These are phyloP conservation scores for Penicillium canariense DNA, from an alignment of 495 filamentous ascomycete genomes.

Conservation along the genomic window DNA sequence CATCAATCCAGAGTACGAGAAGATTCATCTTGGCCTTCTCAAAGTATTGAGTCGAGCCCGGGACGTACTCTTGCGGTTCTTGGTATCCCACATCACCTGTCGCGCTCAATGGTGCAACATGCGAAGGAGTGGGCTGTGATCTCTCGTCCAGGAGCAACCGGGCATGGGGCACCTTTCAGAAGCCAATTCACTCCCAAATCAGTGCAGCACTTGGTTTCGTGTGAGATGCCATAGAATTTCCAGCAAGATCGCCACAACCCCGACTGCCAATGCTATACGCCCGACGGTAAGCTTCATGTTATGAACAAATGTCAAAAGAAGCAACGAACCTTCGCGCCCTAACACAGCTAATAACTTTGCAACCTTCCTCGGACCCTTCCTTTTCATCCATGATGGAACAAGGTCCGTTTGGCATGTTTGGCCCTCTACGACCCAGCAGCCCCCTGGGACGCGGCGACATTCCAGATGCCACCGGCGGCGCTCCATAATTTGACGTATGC, in stretches of 20 bases:
- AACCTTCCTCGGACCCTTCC: conserved; percentile 12
- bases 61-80: too few species aligned
- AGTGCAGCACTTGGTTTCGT: background rate
- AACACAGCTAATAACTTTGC: conserved; percentile 6
- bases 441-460: conserved; percentile 27
- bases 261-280: background rate
- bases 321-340: conserved; percentile 34
- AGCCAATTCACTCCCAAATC: background rate
- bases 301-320: background rate
- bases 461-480: conserved; percentile 43
- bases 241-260: conserved; percentile 3
- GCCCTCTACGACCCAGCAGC: conserved; percentile 39
- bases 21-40: too few species aligned
- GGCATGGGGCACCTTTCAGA: background rate
- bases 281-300: background rate
- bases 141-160: background rate
- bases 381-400: conserved; percentile 36
- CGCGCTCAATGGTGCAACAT: background rate
- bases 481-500: conserved; percentile 43
- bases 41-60: too few species aligned
- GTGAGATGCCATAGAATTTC: background rate
- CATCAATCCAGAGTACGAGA: too few species aligned
- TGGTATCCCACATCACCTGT: too few species aligned
- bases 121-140: background rate
- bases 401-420: conserved; percentile 34